A percentile compares a stretch with the other conserved stretches of the same genome.
Conservation (phyloP, 306 rosid species). For the Vigna angularis region DNA sequence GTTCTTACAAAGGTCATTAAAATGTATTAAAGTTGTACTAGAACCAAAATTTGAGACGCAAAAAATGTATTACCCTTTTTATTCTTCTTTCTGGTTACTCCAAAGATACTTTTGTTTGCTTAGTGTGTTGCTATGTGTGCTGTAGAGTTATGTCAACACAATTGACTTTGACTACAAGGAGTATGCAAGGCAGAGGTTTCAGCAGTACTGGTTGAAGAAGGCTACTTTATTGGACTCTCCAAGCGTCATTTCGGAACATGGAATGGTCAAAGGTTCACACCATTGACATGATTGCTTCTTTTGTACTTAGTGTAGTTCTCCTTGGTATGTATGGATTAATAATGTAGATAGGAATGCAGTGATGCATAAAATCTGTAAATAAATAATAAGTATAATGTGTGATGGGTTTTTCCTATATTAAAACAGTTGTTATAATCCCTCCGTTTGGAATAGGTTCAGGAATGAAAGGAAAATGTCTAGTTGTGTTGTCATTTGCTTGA, state of each 20-base stretch:
- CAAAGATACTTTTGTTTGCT: background rate
- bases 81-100: background rate
- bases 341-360: conserved; percentile 36
- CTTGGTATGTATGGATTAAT: conserved; percentile 12
- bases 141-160: conserved; percentile 78
- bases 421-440: background rate
- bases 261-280: conserved; percentile 27
- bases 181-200: conserved; percentile 88
- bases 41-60: background rate
- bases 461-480: conserved; percentile 13
- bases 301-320: conserved; percentile 7
- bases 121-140: conserved; percentile 23
- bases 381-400: conserved; percentile 12
- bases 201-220: conserved; percentile 73
- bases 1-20: too few relatives aligned
- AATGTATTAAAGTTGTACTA: background rate
- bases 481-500: background rate
- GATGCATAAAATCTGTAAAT: conserved; percentile 27
- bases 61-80: background rate
- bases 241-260: conserved; percentile 12
- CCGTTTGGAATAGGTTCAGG: conserved; percentile 21
- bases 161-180: conserved; percentile 90
- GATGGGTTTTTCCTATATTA: conserved; percentile 15
- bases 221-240: conserved; percentile 54
- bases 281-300: conserved; percentile 30